Percentiles rank a stretch among this genome's conserved stretches.
Evolutionary conservation across 768 basidiomycete genomes (phyloP).

Genomic region (Russula virescens): DNA sequence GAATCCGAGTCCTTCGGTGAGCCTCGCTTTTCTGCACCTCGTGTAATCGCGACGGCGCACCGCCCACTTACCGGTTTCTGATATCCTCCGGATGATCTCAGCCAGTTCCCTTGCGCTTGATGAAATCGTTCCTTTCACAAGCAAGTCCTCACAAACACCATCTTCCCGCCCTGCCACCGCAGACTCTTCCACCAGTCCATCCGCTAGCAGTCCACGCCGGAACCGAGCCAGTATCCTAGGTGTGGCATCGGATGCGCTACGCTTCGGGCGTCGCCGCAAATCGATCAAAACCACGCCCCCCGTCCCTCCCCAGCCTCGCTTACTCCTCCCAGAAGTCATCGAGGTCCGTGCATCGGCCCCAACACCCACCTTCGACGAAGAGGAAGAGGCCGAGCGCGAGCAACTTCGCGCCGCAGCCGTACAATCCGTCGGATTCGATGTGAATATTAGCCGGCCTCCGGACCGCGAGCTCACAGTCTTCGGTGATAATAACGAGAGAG

Average conservation of each 20-base stretch:
- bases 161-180: constrained; percentile 16
- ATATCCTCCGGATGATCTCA: constrained; percentile 8
- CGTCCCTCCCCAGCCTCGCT: constrained; percentile 31
- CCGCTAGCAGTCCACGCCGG: constrained; percentile 1
- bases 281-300: constrained; percentile 24
- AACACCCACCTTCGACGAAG: constrained; percentile 33
- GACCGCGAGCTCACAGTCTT: constrained; percentile 32
- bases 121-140: constrained; percentile 1
- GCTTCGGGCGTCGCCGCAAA: constrained; percentile 24
- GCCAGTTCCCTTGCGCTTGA: constrained; percentile 13
- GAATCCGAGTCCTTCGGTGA: constrained; percentile 18
- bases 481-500: constrained; percentile 32
- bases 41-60: constrained; percentile 1
- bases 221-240: constrained; percentile 27
- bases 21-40: constrained; percentile 15
- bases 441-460: constrained; percentile 40
- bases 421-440: constrained; percentile 64
- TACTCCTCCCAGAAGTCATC: constrained; percentile 62
- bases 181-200: constrained; percentile 3
- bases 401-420: constrained; percentile 73
- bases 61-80: background rate
- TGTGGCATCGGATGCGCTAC: constrained; percentile 27
- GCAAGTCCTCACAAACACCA: background rate
- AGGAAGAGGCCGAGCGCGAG: constrained; percentile 67
- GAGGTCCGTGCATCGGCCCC: constrained; percentile 42